Percentiles rank a stretch among this genome's conserved stretches.
phyloP scores from a whole-genome alignment of 805 yeast genomes.

The Wickerhamiella musiphila region DNA sequence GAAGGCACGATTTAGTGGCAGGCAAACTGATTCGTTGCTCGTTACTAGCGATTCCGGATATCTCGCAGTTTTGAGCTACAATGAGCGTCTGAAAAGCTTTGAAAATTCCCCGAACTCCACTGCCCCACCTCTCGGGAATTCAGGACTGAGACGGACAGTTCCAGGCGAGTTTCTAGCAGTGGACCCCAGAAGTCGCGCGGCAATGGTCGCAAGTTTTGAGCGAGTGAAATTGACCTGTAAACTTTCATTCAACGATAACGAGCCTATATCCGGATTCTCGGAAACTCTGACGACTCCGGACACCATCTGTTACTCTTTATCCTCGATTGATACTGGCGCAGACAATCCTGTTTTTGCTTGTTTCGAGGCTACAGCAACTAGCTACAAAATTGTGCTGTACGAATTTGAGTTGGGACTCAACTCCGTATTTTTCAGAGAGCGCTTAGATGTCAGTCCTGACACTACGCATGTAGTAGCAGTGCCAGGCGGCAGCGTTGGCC shows the following conservation, averaged over 20 bases:
- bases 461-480: conserved; percentile 43
- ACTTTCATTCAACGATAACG: conserved; percentile 34
- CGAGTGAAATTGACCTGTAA: conserved; percentile 53
- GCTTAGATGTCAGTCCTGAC: conserved; percentile 24
- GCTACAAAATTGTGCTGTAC: conserved; percentile 35
- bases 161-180: conserved; percentile 60
- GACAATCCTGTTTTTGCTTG: conserved; percentile 79
- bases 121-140: conserved; percentile 38
- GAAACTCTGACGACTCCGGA: conserved; percentile 41
- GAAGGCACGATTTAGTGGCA: no score
- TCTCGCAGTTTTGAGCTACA: conserved; percentile 45
- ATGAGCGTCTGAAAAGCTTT: conserved; percentile 37
- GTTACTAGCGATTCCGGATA: no score
- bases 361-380: conserved; percentile 33
- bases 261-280: conserved; percentile 47
- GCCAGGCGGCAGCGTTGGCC: conserved; percentile 58
- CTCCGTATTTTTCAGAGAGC: conserved; percentile 40
- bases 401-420: conserved; percentile 78
- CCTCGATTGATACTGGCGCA: conserved; percentile 55
- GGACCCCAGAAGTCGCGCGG: conserved; percentile 58
- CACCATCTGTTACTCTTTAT: conserved; percentile 34
- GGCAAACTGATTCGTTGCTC: no score
- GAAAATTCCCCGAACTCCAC: conserved; percentile 33
- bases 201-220: conserved; percentile 57
- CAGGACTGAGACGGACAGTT: conserved; percentile 54